phyloP scores from a whole-genome alignment of 2,329 filamentous ascomycete species.

The Lanzia echinophila region DNA sequence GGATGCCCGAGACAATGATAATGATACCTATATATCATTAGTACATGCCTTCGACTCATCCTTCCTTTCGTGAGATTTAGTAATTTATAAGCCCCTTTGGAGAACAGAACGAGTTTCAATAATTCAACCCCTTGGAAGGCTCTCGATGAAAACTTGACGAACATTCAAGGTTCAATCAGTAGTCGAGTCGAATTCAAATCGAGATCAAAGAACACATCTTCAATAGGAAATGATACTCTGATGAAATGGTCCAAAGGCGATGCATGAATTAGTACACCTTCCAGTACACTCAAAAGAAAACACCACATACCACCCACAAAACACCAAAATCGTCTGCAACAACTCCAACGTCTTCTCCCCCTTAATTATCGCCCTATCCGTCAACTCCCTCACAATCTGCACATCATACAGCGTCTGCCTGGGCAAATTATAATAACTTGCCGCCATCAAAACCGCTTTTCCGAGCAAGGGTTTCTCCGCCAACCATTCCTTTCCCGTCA shows the following conservation, averaged over 20 bases:
- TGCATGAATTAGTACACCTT: neutral
- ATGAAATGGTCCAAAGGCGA: neutral
- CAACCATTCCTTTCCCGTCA: neutral
- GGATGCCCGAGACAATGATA: conserved; percentile 8
- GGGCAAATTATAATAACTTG: conserved; percentile 2
- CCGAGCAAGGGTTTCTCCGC: neutral
- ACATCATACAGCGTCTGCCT: conserved; percentile 2
- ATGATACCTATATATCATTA: conserved; percentile 3
- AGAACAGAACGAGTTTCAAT: neutral
- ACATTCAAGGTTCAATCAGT: too few species aligned
- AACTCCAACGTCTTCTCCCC: conserved; percentile 6
- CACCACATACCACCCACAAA: conserved; percentile 5
- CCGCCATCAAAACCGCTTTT: conserved; percentile 5
- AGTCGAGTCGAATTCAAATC: too few species aligned
- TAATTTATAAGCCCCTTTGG: neutral
- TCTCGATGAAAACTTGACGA: too few species aligned
- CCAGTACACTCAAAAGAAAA: neutral
- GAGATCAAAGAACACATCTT: too few species aligned
- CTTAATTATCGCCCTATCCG: neutral
- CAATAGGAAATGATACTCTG: too few species aligned
- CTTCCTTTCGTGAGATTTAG: neutral
- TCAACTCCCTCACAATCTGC: neutral
- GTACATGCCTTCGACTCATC: neutral
- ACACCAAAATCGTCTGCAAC: conserved; percentile 6
- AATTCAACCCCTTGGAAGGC: too few species aligned